A percentile compares a stretch with the other conserved stretches of the same genome.
phyloP scores from a whole-genome alignment of 2,329 filamentous ascomycete species.

The Elsinoe ampelina region DNA sequence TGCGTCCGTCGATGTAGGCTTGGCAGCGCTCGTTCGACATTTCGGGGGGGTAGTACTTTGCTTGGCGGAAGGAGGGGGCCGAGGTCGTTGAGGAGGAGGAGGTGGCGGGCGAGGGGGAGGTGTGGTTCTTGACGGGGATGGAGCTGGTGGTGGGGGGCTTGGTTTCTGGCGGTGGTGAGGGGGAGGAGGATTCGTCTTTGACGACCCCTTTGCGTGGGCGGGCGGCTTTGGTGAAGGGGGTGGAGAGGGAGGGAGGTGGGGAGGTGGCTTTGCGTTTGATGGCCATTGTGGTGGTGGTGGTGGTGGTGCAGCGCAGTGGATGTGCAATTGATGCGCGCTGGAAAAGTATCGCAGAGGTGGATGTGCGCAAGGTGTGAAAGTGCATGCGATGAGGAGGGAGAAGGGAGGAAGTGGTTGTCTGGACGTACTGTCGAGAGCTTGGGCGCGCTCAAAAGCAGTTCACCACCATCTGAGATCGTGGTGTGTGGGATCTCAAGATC shows the following conservation, averaged over 20 bases:
- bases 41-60: slow-evolving; percentile 72
- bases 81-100: neutral
- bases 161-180: neutral
- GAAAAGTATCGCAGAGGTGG: neutral
- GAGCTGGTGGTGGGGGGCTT: neutral
- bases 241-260: slow-evolving; percentile 24
- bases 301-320: neutral
- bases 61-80: neutral
- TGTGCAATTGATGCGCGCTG: neutral
- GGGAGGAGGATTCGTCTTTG: slow-evolving; percentile 3
- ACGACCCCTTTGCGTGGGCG: neutral
- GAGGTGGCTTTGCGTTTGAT: slow-evolving; percentile 27
- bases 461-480: neutral
- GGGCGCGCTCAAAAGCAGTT: neutral
- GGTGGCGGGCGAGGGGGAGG: neutral
- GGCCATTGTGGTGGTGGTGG: slow-evolving; percentile 22
- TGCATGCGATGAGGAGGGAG: neutral
- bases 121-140: neutral
- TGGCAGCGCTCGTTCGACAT: slow-evolving; percentile 72
- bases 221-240: slow-evolving; percentile 16
- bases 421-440: neutral
- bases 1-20: slow-evolving; percentile 60
- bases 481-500: neutral
- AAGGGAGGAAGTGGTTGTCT: neutral
- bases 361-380: neutral